Evolutionary conservation across 805 yeast genomes (phyloP), one percentile per base, ranked within the genome.

Genomic region (Diddensiella santjacobensis): DNA sequence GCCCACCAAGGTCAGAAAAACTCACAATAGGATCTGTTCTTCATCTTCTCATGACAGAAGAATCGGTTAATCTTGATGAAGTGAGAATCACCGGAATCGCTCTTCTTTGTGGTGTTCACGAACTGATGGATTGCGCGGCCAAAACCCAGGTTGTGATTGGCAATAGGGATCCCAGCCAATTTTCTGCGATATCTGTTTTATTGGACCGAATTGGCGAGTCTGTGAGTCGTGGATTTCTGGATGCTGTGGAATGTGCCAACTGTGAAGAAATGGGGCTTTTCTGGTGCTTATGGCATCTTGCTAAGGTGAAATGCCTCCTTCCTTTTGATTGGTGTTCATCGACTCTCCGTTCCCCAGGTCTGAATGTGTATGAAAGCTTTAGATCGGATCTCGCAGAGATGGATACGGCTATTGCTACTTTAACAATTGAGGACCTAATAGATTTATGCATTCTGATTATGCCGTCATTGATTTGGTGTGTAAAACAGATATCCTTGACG

Each of bases 31-130:
- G 11, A 26, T 26, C 31, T 8, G 13, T 26, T 8, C 13, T 26
- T 8, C 23, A 39, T n/a, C 6, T 39, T 6, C 42, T 15, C 13
- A 24, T 19, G 5, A 19, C 42, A 15, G 23, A 39, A n/a, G 23
- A 39, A n/a, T 23, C 42, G n/a, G 19, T 39, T 17, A 15, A 6
- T 13, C 13, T 42, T 11, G 20, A 33, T 19, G 45, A 42, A 15
- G 18, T 15, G 8, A 18, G 18, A 22, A 5, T 35, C 15, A 29
- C 23, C 10, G 38, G 45, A 6, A 13, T 42, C 15, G 18, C 29
- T 13, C 22, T 42, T 8, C 4, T 42, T 18, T 42, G 45, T 42
- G 42, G 42, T 17, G 42, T 42, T 4, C 29, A 42, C 23, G 45
- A 42, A 17, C 24, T 42, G n/a, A 17, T 42, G 10, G 40, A 42